phyloP scores from a whole-genome alignment of 75 land plant species.

The Larix kaempferi region DNA sequence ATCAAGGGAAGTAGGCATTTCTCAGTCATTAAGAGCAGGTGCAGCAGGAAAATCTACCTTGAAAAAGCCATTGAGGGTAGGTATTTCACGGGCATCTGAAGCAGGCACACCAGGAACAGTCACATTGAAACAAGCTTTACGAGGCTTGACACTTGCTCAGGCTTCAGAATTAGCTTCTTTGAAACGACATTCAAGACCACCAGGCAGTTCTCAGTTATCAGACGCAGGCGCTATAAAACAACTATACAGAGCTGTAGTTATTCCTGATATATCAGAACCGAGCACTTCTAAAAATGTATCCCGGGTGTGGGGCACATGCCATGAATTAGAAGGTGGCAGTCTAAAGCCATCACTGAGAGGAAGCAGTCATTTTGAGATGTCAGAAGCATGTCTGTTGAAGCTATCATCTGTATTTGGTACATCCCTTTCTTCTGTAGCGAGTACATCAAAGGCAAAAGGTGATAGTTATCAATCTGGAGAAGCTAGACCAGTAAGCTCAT shows the following conservation, averaged over 20 bases:
- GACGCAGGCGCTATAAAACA: background rate
- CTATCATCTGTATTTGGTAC: slow-evolving; percentile 12
- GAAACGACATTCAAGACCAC: slow-evolving; percentile 32
- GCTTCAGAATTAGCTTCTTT: slow-evolving; percentile 43
- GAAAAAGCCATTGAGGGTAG: background rate
- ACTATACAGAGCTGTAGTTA: background rate
- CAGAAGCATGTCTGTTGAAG: slow-evolving; percentile 10
- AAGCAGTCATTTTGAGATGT: background rate
- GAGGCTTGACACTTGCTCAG: slow-evolving; percentile 8
- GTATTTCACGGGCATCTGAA: background rate
- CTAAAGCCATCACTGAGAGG: background rate
- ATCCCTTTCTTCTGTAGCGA: background rate
- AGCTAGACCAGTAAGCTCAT: background rate
- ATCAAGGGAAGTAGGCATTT: background rate
- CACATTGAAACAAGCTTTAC: slow-evolving; percentile 3
- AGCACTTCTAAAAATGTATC: background rate
- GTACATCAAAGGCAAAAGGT: background rate
- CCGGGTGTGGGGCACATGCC: too few species aligned
- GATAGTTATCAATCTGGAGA: background rate
- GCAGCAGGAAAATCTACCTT: background rate
- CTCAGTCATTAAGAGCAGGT: slow-evolving; percentile 17
- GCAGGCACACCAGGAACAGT: background rate
- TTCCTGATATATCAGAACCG: too few species aligned
- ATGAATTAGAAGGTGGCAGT: background rate
- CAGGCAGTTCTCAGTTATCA: slow-evolving; percentile 8